Percentiles rank a stretch among this genome's conserved stretches.
These are phyloP conservation scores for Russula compacta DNA, from an alignment of 768 basidiomycete genomes.

Conservation along the genomic window DNA sequence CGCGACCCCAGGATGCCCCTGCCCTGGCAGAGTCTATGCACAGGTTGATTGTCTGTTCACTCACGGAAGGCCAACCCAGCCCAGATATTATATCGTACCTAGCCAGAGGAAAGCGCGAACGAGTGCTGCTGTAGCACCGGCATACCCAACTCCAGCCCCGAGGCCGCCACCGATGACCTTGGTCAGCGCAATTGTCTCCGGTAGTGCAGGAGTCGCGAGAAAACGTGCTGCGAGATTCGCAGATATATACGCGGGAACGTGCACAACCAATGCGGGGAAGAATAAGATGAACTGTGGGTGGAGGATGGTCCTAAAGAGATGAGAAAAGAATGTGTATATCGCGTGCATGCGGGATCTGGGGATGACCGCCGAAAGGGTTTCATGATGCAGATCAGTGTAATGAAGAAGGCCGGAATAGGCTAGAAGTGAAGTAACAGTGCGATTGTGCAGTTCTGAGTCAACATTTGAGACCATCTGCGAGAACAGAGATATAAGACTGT, in stretches of 20 bases:
- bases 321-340: constrained; percentile 64
- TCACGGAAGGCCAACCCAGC: background rate
- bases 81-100: background rate
- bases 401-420: constrained; percentile 83
- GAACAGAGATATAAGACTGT: constrained; percentile 59
- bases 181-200: constrained; percentile 89
- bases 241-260: constrained; percentile 77
- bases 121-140: background rate
- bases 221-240: constrained; percentile 65
- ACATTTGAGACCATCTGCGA: constrained; percentile 53
- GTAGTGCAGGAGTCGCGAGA: constrained; percentile 60
- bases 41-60: background rate
- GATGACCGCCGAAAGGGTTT: constrained; percentile 70
- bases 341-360: constrained; percentile 57
- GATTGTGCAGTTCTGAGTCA: constrained; percentile 51
- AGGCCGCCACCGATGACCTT: constrained; percentile 72
- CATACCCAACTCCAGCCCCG: constrained; percentile 5
- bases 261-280: constrained; percentile 85
- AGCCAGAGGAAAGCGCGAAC: background rate
- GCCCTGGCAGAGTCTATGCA: background rate
- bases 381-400: constrained; percentile 72
- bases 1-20: background rate
- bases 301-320: constrained; percentile 32
- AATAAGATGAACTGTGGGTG: constrained; percentile 35
- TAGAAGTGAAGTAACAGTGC: constrained; percentile 38